phyloP scores from a whole-genome alignment of 768 basidiomycete genomes.

The Phylloporus arenicola region DNA sequence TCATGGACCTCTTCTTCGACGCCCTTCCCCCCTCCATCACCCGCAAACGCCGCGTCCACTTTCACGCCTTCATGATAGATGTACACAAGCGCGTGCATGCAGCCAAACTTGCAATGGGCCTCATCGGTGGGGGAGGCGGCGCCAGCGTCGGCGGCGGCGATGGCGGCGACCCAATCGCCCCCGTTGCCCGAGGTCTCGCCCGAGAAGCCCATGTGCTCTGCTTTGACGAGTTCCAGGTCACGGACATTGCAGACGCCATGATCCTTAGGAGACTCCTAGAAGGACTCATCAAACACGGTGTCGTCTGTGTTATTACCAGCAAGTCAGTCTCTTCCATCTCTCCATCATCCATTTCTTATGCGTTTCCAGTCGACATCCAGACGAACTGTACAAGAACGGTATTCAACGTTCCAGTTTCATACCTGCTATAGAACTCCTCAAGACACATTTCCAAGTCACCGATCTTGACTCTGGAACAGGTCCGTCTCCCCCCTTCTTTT shows the following conservation, averaged over 20 bases:
- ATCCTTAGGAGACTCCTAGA: constrained; percentile 88
- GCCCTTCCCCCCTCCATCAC: constrained; percentile 64
- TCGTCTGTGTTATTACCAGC: constrained; percentile 93
- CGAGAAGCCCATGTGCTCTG: constrained; percentile 81
- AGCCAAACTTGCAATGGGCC: constrained; percentile 67
- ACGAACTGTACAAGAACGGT: constrained; percentile 97
- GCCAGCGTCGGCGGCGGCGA: constrained; percentile 23
- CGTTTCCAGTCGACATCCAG: constrained; percentile 79
- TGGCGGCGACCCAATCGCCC: constrained; percentile 73
- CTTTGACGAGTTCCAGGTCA: constrained; percentile 99
- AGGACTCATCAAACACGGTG: constrained; percentile 78
- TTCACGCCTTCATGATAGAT: constrained; percentile 99
- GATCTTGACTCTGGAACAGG: constrained; percentile 96
- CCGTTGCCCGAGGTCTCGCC: constrained; percentile 84
- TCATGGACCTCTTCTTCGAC: constrained; percentile 96
- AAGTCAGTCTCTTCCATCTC: constrained; percentile 55
- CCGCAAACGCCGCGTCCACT: constrained; percentile 87
- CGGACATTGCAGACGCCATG: constrained; percentile 98
- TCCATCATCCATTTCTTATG: background rate
- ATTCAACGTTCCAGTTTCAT: constrained; percentile 94
- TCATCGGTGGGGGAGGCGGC: constrained; percentile 36
- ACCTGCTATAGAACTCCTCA: constrained; percentile 91
- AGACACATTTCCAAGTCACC: constrained; percentile 77
- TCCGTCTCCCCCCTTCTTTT: constrained; percentile 18
- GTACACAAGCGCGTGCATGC: constrained; percentile 91